Evolutionary conservation across 2,329 filamentous ascomycete species (phyloP).

Genomic region (Pyricularia sp.): DNA sequence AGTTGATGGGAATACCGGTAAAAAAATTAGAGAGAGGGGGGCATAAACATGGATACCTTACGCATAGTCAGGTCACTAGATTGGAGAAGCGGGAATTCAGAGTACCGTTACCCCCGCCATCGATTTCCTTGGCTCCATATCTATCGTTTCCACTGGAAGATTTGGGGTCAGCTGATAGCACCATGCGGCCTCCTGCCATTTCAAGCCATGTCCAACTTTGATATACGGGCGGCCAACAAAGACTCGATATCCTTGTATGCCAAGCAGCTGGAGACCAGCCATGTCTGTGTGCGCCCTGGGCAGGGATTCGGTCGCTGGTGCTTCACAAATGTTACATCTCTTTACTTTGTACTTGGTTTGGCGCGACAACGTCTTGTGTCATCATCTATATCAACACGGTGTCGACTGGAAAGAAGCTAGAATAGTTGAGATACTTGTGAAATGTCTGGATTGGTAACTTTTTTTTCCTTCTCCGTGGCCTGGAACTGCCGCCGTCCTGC

Average conservation of each 20-base stretch:
- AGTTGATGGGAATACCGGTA: too few relatives aligned
- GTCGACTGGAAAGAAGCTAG: neutral
- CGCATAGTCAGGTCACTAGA: neutral
- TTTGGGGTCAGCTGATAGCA: conserved; percentile 1
- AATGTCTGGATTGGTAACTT: too few relatives aligned
- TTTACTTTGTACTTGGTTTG: too few relatives aligned
- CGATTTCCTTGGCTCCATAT: neutral
- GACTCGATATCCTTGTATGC: neutral
- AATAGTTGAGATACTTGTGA: too few relatives aligned
- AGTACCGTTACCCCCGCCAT: neutral
- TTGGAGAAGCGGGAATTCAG: neutral
- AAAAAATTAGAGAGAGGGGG: neutral
- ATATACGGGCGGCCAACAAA: neutral
- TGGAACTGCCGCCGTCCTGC: too few relatives aligned
- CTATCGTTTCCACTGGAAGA: neutral
- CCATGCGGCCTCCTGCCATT: neutral
- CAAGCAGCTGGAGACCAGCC: neutral
- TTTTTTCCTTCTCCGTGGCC: too few relatives aligned
- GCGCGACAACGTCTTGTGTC: neutral
- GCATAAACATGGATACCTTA: neutral
- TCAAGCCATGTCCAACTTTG: neutral
- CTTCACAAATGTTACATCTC: neutral
- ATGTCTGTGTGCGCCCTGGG: neutral
- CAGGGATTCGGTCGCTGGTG: neutral
- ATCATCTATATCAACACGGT: neutral